Percentiles rank a stretch among this genome's conserved stretches.
These are phyloP conservation scores for Diplocarpon rosae DNA, from an alignment of 2,329 filamentous ascomycete species.

Conservation along the genomic window DNA sequence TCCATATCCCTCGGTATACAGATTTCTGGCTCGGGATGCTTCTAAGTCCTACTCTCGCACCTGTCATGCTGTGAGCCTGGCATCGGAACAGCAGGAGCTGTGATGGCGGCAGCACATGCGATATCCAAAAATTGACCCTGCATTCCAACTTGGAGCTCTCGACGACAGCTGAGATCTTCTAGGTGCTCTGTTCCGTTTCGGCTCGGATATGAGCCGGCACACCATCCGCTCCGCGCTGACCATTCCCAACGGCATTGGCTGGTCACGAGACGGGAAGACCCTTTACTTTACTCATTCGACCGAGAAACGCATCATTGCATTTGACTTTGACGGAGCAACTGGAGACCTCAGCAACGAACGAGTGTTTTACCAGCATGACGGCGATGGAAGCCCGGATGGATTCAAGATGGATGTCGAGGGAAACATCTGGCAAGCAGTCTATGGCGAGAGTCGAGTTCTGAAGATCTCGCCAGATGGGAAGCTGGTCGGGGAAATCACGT, in stretches of 20 bases:
- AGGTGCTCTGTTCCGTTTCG: slow-evolving; percentile 67
- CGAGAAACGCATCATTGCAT: slow-evolving; percentile 57
- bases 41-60: background rate
- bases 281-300: slow-evolving; percentile 71
- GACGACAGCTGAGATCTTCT: slow-evolving; percentile 1
- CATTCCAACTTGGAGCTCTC: background rate
- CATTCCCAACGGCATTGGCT: slow-evolving; percentile 79
- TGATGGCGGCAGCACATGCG: background rate
- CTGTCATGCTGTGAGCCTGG: background rate
- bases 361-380: slow-evolving; percentile 56
- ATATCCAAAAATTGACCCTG: background rate
- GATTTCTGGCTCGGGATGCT: background rate
- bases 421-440: slow-evolving; percentile 84
- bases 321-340: slow-evolving; percentile 57
- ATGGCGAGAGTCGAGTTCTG: slow-evolving; percentile 65
- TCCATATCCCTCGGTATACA: background rate
- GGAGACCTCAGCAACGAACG: slow-evolving; percentile 58
- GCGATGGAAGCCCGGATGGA: slow-evolving; percentile 64
- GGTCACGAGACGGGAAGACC: slow-evolving; percentile 60
- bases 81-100: background rate
- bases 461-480: slow-evolving; percentile 56
- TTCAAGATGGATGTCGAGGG: slow-evolving; percentile 76
- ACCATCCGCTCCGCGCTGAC: slow-evolving; percentile 52
- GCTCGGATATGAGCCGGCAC: slow-evolving; percentile 47
- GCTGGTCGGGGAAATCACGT: slow-evolving; percentile 60